phyloP scores from a whole-genome alignment of 306 rosid species.

The Ceratonia siliqua region DNA sequence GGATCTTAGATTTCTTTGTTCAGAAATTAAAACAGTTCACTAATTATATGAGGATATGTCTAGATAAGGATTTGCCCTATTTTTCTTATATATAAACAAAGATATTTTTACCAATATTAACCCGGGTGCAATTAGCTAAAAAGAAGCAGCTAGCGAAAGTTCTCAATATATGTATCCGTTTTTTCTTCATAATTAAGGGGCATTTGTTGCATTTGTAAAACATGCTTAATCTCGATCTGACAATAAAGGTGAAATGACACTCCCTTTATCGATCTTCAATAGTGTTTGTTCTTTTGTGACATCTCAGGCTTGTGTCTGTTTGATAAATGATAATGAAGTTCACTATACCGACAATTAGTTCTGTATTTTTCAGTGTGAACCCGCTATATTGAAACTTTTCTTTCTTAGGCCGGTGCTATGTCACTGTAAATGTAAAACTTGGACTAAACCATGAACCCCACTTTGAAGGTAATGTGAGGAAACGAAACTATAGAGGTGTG shows the following conservation, averaged over 20 bases:
- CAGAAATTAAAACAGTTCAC: too few species aligned
- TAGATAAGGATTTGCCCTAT: not conserved
- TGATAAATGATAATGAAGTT: not conserved
- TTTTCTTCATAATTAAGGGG: not conserved
- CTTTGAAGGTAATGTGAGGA: constrained; percentile 29
- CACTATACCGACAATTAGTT: constrained; percentile 4
- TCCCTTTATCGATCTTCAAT: not conserved
- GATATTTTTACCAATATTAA: not conserved
- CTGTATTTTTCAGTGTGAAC: not conserved
- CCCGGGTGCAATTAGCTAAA: constrained; percentile 22
- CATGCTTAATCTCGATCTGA: not conserved
- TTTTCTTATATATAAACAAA: not conserved
- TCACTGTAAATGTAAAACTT: too few species aligned
- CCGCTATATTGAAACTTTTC: too few species aligned
- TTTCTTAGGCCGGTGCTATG: too few species aligned
- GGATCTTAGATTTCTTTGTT: too few species aligned
- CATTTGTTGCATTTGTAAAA: not conserved
- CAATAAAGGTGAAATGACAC: constrained; percentile 9
- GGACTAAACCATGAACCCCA: too few species aligned
- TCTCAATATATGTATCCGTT: not conserved
- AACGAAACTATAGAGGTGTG: constrained; percentile 51
- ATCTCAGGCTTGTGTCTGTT: not conserved
- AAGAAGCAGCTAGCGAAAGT: not conserved
- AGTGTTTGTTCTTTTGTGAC: not conserved
- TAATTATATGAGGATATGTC: too few species aligned